Evolutionary conservation across 176 grass and related monocot species (phyloP).

Genomic region (Ensete ventricosum): DNA sequence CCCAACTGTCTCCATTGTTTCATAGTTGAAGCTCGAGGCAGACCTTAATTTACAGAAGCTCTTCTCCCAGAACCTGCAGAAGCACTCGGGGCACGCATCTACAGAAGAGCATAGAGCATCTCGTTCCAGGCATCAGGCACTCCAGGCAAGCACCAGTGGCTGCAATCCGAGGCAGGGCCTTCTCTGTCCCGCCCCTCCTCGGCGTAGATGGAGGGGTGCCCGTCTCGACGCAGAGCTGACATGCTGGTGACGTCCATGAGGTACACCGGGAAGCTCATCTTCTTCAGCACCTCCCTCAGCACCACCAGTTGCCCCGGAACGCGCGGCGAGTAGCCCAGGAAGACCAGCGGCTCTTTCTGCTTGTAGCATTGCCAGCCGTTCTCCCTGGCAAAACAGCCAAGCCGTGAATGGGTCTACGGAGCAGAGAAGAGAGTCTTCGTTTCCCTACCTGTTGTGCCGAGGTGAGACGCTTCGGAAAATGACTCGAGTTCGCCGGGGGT

Average conservation of each 20-base stretch:
- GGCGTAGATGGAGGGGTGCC: constrained; percentile 35
- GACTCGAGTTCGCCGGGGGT: constrained; percentile 27
- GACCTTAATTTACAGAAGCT: too few species aligned
- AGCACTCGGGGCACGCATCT: neutral
- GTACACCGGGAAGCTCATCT: constrained; percentile 41
- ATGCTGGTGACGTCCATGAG: constrained; percentile 36
- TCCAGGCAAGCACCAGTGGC: constrained; percentile 41
- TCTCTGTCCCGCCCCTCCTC: constrained; percentile 2
- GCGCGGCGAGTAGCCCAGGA: neutral
- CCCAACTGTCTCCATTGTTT: too few species aligned
- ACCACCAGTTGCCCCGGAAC: constrained; percentile 27
- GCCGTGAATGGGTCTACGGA: neutral
- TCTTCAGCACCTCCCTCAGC: constrained; percentile 31
- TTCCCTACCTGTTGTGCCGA: constrained; percentile 30
- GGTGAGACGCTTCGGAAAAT: constrained; percentile 34
- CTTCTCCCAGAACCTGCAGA: neutral
- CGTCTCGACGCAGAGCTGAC: constrained; percentile 29
- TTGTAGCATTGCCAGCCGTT: constrained; percentile 42
- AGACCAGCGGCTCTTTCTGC: constrained; percentile 17
- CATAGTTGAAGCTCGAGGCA: too few species aligned
- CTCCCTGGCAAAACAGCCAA: constrained; percentile 3
- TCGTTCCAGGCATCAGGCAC: constrained; percentile 46
- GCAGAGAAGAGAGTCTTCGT: neutral
- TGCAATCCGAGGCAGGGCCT: constrained; percentile 24
- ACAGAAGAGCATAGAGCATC: constrained; percentile 33